phyloP scores from a whole-genome alignment of 2,329 filamentous ascomycete genomes.

The Cladosporium sp. region DNA sequence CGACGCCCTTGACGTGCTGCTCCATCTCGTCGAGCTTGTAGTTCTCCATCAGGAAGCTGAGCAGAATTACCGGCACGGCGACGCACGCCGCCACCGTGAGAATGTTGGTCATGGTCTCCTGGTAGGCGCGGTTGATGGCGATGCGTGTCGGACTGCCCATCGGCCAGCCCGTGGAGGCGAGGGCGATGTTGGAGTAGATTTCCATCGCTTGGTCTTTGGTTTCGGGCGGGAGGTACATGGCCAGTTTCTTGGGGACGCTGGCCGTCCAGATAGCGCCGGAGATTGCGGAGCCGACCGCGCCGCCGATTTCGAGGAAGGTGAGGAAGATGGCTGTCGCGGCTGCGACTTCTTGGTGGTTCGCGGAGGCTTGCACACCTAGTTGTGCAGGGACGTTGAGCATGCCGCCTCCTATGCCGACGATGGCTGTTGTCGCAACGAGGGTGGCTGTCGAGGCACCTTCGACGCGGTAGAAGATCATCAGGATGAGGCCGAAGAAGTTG shows the following conservation, averaged over 20 bases:
- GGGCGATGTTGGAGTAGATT: constrained; percentile 51
- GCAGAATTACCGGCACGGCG: constrained; percentile 53
- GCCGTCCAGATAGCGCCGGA: constrained; percentile 52
- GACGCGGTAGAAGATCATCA: constrained; percentile 53
- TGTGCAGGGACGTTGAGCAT: constrained; percentile 55
- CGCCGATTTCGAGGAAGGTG: constrained; percentile 52
- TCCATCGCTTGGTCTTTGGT: constrained; percentile 39
- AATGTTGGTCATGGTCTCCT: constrained; percentile 60
- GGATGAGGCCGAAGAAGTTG: constrained; percentile 50
- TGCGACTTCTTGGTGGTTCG: constrained; percentile 50
- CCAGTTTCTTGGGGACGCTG: constrained; percentile 47
- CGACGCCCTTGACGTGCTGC: constrained; percentile 40
- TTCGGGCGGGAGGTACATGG: constrained; percentile 47
- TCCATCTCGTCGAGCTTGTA: constrained; percentile 52
- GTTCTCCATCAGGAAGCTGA: constrained; percentile 54
- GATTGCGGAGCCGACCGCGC: constrained; percentile 50
- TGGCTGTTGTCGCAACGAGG: constrained; percentile 50
- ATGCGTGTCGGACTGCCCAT: constrained; percentile 53
- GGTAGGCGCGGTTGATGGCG: constrained; percentile 62
- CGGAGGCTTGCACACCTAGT: constrained; percentile 52
- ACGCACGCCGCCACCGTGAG: constrained; percentile 53
- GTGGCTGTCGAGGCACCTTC: constrained; percentile 41
- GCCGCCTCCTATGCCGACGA: constrained; percentile 52
- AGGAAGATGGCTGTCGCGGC: constrained; percentile 55
- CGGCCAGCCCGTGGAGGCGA: constrained; percentile 49